A percentile compares a stretch with the other conserved stretches of the same genome.
These are phyloP conservation scores for Ensete ventricosum DNA, from an alignment of 176 grass and related monocot species.

Conservation along the genomic window DNA sequence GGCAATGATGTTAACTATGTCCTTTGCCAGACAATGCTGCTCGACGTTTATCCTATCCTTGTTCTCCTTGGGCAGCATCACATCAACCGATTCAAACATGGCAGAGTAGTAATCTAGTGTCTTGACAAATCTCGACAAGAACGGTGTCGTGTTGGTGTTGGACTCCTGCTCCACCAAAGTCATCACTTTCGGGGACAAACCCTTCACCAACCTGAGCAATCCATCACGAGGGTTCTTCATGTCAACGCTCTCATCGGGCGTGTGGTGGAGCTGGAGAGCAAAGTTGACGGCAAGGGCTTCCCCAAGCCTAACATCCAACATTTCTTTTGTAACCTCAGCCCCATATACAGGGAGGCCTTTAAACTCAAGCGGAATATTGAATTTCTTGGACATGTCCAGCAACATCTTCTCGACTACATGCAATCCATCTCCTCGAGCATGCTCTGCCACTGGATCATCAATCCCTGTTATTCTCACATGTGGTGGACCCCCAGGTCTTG, in stretches of 20 bases:
- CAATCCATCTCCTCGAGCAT: conserved; percentile 58
- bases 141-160: too few relatives aligned
- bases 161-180: conserved; percentile 49
- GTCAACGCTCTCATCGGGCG: too few relatives aligned
- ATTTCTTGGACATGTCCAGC: conserved; percentile 63
- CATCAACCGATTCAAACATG: conserved; percentile 40
- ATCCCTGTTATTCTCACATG: too few relatives aligned
- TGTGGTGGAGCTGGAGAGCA: conserved; percentile 43
- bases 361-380: conserved; percentile 63
- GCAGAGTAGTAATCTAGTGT: too few relatives aligned
- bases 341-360: conserved; percentile 24
- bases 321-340: conserved; percentile 52
- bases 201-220: conserved; percentile 79
- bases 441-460: conserved; percentile 48
- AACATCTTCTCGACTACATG: conserved; percentile 68
- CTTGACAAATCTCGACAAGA: too few relatives aligned
- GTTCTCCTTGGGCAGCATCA: conserved; percentile 49
- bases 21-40: too few relatives aligned
- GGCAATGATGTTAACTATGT: too few relatives aligned
- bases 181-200: conserved; percentile 71
- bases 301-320: conserved; percentile 61
- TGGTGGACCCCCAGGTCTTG: too few relatives aligned
- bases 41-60: conserved; percentile 63
- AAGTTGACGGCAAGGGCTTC: conserved; percentile 85
- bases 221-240: conserved; percentile 40